Percentiles rank a stretch among this genome's conserved stretches.
phyloP scores from a whole-genome alignment of 2,329 filamentous ascomycete genomes.

The Coleophoma eucalyptorum region DNA sequence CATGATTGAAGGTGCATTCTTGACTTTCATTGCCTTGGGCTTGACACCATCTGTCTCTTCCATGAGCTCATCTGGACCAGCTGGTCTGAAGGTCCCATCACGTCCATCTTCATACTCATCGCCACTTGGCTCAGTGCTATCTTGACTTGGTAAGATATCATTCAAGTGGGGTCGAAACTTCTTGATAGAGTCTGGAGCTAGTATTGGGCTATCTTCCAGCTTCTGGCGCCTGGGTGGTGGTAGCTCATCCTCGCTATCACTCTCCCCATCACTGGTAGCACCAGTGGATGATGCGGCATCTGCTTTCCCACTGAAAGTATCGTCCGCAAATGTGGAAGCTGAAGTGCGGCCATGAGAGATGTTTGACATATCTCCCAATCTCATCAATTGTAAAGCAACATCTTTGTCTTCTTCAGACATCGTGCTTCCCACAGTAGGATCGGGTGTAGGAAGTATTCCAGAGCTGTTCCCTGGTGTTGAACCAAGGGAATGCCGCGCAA shows the following conservation, averaged over 20 bases:
- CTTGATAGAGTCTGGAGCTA: slow-evolving; percentile 37
- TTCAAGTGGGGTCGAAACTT: slow-evolving; percentile 43
- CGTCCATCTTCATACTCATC: slow-evolving; percentile 49
- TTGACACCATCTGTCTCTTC: slow-evolving; percentile 16
- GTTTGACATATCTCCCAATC: slow-evolving; percentile 89
- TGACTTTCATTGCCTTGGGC: slow-evolving; percentile 37
- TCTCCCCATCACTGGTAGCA: slow-evolving; percentile 75
- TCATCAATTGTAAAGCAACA: slow-evolving; percentile 94
- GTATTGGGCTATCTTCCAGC: slow-evolving; percentile 47
- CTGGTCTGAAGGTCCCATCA: slow-evolving; percentile 28
- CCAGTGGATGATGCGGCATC: slow-evolving; percentile 82
- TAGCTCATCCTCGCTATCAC: slow-evolving; percentile 60
- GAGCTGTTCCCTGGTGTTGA: slow-evolving; percentile 38
- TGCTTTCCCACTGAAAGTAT: slow-evolving; percentile 86
- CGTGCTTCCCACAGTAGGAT: slow-evolving; percentile 94
- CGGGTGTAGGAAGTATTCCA: slow-evolving; percentile 82
- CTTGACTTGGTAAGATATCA: slow-evolving; percentile 50
- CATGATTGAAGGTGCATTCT: slow-evolving; percentile 27
- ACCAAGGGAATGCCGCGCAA: slow-evolving; percentile 33
- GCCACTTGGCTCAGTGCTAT: slow-evolving; percentile 56
- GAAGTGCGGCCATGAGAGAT: slow-evolving; percentile 91
- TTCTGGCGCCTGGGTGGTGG: slow-evolving; percentile 57
- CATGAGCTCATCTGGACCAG: slow-evolving; percentile 16
- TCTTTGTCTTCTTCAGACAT: slow-evolving; percentile 94
- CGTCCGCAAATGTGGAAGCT: slow-evolving; percentile 79